Evolutionary conservation across 768 basidiomycete genomes (phyloP).

Genomic region (Trametes maxima): DNA sequence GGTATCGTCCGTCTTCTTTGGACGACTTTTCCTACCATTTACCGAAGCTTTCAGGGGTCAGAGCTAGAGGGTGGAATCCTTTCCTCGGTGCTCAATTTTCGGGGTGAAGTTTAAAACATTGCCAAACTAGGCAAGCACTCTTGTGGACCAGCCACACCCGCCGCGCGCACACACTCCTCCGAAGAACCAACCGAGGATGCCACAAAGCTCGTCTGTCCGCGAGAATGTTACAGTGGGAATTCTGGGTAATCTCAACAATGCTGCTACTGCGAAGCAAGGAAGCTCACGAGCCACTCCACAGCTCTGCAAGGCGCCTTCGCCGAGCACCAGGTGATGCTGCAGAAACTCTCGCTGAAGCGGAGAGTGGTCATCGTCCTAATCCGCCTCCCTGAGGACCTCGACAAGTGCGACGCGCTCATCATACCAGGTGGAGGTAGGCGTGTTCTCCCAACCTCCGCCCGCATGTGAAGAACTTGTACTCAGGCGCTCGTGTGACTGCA

Average conservation of each 20-base stretch:
- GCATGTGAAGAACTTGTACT: not conserved
- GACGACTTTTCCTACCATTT: too few species aligned
- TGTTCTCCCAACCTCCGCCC: not conserved
- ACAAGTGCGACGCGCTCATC: constrained; percentile 78
- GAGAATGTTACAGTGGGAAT: constrained; percentile 26
- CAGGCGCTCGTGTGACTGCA: too few species aligned
- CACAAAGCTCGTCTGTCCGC: constrained; percentile 8
- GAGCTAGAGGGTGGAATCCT: not conserved
- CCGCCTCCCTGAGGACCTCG: constrained; percentile 74
- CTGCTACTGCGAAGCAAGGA: not conserved
- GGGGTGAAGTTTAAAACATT: constrained; percentile 4
- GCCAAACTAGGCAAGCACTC: constrained; percentile 11
- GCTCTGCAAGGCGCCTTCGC: constrained; percentile 93
- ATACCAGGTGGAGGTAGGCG: constrained; percentile 87
- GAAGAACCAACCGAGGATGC: constrained; percentile 6
- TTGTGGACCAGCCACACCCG: constrained; percentile 13
- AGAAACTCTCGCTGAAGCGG: constrained; percentile 51
- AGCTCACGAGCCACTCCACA: constrained; percentile 29
- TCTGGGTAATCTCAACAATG: constrained; percentile 8
- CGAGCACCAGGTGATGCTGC: constrained; percentile 78
- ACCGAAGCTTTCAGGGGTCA: too few species aligned
- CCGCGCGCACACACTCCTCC: not conserved
- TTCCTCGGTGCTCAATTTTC: not conserved
- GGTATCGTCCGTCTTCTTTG: not conserved
- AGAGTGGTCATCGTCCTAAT: constrained; percentile 60